Base-by-base conservation (phyloP, 805 yeast genomes). In the Yarrowia divulgata region DNA sequence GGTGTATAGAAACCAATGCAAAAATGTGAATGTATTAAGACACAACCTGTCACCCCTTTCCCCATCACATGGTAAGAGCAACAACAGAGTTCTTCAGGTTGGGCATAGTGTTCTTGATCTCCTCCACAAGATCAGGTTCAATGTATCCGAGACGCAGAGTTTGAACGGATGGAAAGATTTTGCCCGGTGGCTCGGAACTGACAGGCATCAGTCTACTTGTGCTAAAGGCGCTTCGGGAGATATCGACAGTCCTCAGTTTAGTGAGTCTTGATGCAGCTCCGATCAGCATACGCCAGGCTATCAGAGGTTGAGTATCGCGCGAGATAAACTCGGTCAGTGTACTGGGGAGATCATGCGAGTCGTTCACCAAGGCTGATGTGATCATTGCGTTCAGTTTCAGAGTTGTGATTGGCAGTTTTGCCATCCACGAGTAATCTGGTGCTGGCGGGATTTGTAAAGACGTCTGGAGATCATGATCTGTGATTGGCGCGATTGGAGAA, bases 391-490 rank as follows among this genome's bases (percentile, higher is more conserved):
- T 39, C 23, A 60, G 42, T 9, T 60, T 43, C n/a, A 60, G 66
- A 4, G 52, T 60, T 0, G 66, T 43, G 3, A 60, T 9, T 0
- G 52, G 66, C 32, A 60, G 4, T 2, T n/a, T 43, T 3, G 66
- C 35, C 19, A 60, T 1, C 66, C 66, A 60, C 34, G 66, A 60
- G 52, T 60, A 60, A 10, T 34, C 43, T 14, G 66, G 66, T 34
- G 66, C 50, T 2, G 66, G 66, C 3, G 66, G 66, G 18, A 60
- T 18, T 40, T 60, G 66, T 5, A 60, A 19, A 13, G 66, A 60
- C 13, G 66, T 60, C 34, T 43, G 34, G 8, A 60, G 42, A 5
- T 60, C 66, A 16, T 14, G 34, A 3, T 45, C 66, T 0, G 42
- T n/a, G 14, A 60, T 60, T 10, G 64, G 64, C 18, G 32, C 39